Conservation (phyloP, 495 filamentous ascomycete genomes). For the Viridothelium virens region DNA sequence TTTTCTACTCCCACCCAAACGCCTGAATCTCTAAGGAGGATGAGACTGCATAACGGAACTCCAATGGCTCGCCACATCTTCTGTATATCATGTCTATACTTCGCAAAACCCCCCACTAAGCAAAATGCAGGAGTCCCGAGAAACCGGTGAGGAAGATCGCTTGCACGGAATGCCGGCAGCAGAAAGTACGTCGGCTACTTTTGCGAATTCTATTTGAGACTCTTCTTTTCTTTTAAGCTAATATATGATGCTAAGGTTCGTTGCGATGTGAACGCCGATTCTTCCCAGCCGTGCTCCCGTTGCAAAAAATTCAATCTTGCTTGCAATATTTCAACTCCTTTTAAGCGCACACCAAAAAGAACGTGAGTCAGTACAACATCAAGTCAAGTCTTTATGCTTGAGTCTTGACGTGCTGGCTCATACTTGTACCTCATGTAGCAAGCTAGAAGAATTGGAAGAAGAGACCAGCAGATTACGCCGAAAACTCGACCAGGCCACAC, state of each 20-base stretch:
- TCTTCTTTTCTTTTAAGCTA: background rate
- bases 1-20: no score
- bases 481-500: constrained; percentile 1
- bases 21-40: no score
- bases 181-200: background rate
- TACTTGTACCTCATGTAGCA: background rate
- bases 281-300: background rate
- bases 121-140: background rate
- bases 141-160: constrained; percentile 1
- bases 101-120: background rate
- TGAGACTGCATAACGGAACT: no score
- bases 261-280: background rate
- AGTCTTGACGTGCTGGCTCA: background rate
- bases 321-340: constrained; percentile 5
- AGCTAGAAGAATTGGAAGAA: constrained; percentile 5
- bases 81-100: background rate
- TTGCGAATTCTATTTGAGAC: background rate
- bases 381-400: background rate
- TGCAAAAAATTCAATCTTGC: constrained; percentile 4
- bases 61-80: background rate
- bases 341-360: background rate
- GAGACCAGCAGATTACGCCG: constrained; percentile 1
- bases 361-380: background rate
- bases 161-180: background rate
- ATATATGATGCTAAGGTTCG: background rate